A percentile compares a stretch with the other conserved stretches of the same genome.
These are phyloP conservation scores for Leptodontidium sp. DNA, from an alignment of 2,329 filamentous ascomycete species.

Conservation along the genomic window DNA sequence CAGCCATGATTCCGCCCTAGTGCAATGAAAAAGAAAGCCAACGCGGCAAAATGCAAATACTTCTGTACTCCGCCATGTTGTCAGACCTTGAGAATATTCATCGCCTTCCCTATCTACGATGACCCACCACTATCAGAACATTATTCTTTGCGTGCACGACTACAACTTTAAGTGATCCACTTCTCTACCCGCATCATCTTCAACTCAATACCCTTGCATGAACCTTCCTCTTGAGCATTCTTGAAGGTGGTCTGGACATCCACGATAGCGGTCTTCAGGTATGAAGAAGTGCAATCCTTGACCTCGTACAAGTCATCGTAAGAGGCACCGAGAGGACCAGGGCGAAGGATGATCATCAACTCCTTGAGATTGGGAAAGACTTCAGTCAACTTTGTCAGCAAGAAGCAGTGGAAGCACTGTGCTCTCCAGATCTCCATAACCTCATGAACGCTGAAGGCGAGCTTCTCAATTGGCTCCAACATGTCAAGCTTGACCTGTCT, in stretches of 20 bases:
- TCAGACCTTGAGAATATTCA: background rate
- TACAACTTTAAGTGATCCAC: background rate
- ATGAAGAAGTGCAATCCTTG: background rate
- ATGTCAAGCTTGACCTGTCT: background rate
- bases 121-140: background rate
- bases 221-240: conserved; percentile 9
- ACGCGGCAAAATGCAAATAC: background rate
- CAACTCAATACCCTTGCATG: conserved; percentile 9
- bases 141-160: background rate
- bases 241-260: conserved; percentile 10
- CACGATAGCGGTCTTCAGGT: background rate
- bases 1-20: background rate
- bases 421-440: conserved; percentile 13
- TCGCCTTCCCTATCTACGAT: background rate
- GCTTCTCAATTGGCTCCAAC: background rate
- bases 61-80: background rate
- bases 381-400: background rate
- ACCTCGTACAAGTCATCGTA: conserved; percentile 24
- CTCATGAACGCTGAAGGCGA: conserved; percentile 19
- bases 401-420: conserved; percentile 26
- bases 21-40: background rate
- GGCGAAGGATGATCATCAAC: conserved; percentile 24
- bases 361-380: conserved; percentile 23
- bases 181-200: conserved; percentile 24
- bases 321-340: conserved; percentile 6